phyloP scores from a whole-genome alignment of 805 yeast species.

The Citeromyces matritensis region DNA sequence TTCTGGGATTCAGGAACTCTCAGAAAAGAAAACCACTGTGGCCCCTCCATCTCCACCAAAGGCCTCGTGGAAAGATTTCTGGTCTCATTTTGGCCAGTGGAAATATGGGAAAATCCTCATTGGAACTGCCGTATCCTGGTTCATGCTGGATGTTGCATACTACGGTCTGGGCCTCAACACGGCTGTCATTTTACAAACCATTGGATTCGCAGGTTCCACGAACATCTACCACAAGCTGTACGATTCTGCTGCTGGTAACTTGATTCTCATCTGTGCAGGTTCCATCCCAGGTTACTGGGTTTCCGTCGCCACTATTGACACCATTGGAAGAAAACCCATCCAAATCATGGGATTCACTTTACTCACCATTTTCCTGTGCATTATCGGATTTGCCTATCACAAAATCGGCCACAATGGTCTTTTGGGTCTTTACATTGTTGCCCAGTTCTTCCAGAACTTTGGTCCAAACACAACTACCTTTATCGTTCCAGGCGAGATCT shows the following conservation, averaged over 20 bases:
- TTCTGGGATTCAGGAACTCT: constrained; percentile 5
- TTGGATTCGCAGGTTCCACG: constrained; percentile 51
- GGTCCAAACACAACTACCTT: constrained; percentile 56
- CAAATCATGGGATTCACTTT: constrained; percentile 41
- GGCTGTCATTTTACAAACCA: constrained; percentile 55
- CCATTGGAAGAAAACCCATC: constrained; percentile 41
- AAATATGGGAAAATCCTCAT: constrained; percentile 57
- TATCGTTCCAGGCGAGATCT: constrained; percentile 48
- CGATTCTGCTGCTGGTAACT: constrained; percentile 34
- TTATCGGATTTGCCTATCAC: constrained; percentile 44
- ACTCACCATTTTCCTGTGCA: constrained; percentile 36
- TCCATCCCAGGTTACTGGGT: constrained; percentile 53
- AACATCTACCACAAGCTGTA: constrained; percentile 24
- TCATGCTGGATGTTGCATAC: constrained; percentile 66
- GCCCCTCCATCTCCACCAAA: constrained; percentile 41
- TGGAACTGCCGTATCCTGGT: constrained; percentile 77
- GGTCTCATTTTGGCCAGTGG: constrained; percentile 59
- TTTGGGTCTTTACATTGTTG: constrained; percentile 42
- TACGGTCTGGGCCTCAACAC: constrained; percentile 68
- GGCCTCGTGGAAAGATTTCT: constrained; percentile 57
- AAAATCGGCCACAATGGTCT: constrained; percentile 26
- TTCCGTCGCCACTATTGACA: constrained; percentile 37
- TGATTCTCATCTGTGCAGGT: constrained; percentile 44
- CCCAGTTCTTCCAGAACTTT: constrained; percentile 52
- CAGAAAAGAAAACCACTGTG: constrained; percentile 9